A percentile compares a stretch with the other conserved stretches of the same genome.
phyloP scores from a whole-genome alignment of 164 flowering plant genomes.

The Magnolia kwangsiensis region DNA sequence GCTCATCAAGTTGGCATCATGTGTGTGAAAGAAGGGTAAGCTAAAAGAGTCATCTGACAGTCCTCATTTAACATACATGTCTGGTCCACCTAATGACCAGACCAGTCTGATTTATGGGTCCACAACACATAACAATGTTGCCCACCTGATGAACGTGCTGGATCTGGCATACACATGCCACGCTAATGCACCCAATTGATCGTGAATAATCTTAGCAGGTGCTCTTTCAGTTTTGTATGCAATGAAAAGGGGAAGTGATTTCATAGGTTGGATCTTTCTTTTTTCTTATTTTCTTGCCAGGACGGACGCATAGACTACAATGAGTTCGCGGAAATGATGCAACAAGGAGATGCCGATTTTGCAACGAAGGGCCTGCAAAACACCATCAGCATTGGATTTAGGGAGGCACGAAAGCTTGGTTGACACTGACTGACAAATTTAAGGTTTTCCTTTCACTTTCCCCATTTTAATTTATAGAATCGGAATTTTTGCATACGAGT shows the following conservation, averaged over 20 bases:
- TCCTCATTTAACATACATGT: too few relatives aligned
- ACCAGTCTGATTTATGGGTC: too few relatives aligned
- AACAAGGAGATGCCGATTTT: slow-evolving; percentile 52
- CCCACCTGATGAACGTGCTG: not conserved
- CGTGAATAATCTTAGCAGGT: not conserved
- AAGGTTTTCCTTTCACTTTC: not conserved
- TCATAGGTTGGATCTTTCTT: not conserved
- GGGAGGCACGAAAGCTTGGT: slow-evolving; percentile 54
- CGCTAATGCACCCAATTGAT: not conserved
- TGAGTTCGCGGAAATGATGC: slow-evolving; percentile 92
- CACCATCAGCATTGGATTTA: slow-evolving; percentile 43
- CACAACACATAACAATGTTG: too few relatives aligned
- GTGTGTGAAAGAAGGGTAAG: too few relatives aligned
- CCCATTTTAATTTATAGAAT: not conserved
- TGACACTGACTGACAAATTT: slow-evolving; percentile 15
- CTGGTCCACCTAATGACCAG: too few relatives aligned
- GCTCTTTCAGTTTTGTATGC: not conserved
- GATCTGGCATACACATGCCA: not conserved
- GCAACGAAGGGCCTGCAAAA: slow-evolving; percentile 35
- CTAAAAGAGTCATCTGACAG: too few relatives aligned
- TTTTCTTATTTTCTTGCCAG: slow-evolving; percentile 33
- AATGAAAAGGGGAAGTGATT: not conserved
- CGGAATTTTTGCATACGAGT: slow-evolving; percentile 10
- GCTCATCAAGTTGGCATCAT: too few relatives aligned
- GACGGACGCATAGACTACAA: slow-evolving; percentile 86